These are phyloP conservation scores for Pichia ethanolica DNA, from an alignment of 805 yeast species.

Conservation along the genomic window DNA sequence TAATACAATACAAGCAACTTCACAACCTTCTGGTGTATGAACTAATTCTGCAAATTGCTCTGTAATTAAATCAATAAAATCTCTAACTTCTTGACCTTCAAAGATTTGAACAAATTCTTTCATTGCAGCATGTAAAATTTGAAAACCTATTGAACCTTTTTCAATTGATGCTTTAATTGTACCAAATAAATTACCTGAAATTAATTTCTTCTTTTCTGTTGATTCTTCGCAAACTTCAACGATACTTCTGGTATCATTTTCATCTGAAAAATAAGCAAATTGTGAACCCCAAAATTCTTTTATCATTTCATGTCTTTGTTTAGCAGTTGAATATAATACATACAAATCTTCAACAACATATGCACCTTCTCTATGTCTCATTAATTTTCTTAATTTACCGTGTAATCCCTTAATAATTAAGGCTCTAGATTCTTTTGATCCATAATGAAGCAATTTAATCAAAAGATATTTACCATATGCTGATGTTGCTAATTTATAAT, in stretches of 20 bases:
- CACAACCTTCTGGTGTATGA: constrained; percentile 91
- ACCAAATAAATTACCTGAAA: constrained; percentile 67
- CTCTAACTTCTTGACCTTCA: constrained; percentile 62
- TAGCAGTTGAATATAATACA: constrained; percentile 74
- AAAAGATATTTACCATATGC: constrained; percentile 90
- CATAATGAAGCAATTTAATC: constrained; percentile 86
- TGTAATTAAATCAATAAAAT: constrained; percentile 70
- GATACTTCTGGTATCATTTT: constrained; percentile 56
- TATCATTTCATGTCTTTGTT: constrained; percentile 84
- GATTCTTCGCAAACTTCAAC: constrained; percentile 58
- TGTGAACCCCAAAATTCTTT: constrained; percentile 97
- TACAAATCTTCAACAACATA: constrained; percentile 92
- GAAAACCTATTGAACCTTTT: constrained; percentile 95
- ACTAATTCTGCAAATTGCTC: constrained; percentile 93
- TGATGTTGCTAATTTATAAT: constrained; percentile 77
- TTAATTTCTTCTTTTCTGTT: constrained; percentile 70
- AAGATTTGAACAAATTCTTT: constrained; percentile 74
- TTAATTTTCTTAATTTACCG: constrained; percentile 82
- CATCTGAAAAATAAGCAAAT: constrained; percentile 81
- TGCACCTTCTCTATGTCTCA: constrained; percentile 98
- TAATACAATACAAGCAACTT: constrained; percentile 76
- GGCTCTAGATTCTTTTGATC: constrained; percentile 73
- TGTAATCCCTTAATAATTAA: constrained; percentile 76
- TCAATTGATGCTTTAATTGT: constrained; percentile 87
- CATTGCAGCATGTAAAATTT: constrained; percentile 94